Base-by-base conservation (phyloP, 257 asterid genomes). In the Nicotiana obtusifolia region DNA sequence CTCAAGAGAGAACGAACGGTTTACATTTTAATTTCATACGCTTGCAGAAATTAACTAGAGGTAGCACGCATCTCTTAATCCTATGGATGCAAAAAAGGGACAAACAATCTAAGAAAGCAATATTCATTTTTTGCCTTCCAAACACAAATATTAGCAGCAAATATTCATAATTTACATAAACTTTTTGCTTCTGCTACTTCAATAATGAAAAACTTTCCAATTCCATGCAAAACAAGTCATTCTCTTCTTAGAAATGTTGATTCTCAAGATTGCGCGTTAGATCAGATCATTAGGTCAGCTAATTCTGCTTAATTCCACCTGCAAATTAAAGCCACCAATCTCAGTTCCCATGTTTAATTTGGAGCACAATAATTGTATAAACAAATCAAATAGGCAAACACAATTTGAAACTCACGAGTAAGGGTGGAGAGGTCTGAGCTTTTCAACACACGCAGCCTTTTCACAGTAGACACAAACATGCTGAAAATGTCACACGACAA, bases 391-490 rank as follows among this genome's bases (percentile, higher is more conserved):
- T 1, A 3, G 5, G 77, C 5, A 44, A 37, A 41, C 49, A 75
- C 79, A 24, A 49, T 9, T 24, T 24, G 44, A 15, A 79, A 90
- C 98, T 90, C 85, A 95, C 98, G 86, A 30, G 86, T 84, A 76
- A 91, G 90, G 28, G 82, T 82, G 4, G 97, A 85, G 44, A 94
- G 91, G 54, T 95, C 97, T 0, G 99, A 91, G 87, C 90, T 94
- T 84, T 91, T 95, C 90, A 93, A 86, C 61, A 94, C 97, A 0
- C 97, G 97, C 83, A 95, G 90, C 88, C 99, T 91, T 90, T 91
- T 91, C 28, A 88, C 99, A 0, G 96, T 94, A 0, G 97, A 90
- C n/a, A 91, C 93, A 81, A 95, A 95, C 97, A 95, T 92, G 82
- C 99, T 95, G 98, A 87, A 31, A 71, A 81, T n/a, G 54, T 71